Evolutionary conservation across 148 eudicot species (phyloP), one percentile per base, ranked within the genome.

Genomic region (Nepenthes mirabilis): DNA sequence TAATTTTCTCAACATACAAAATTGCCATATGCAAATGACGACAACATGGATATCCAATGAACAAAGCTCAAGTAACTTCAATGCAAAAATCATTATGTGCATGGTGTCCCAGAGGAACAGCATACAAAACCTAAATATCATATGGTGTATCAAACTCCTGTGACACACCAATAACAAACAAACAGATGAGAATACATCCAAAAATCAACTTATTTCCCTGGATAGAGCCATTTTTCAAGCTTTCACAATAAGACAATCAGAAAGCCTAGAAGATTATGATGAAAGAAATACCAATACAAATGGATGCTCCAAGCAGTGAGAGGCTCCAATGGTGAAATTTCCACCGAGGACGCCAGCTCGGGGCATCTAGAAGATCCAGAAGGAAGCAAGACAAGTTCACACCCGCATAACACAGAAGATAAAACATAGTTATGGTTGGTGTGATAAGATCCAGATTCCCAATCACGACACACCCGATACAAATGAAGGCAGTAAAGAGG

Each of bases 291-390:
- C 99, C 91, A 73, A 93, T 82, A 73, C 99, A 93, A 63, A 93
- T 76, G 47, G 75, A 68, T 53, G 99, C 99, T 71, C 99, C 99
- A 76, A 93, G 75, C 74, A 93, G 84, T 59, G 99, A 93, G 65
- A 93, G 91, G 70, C 99, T 93, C 99, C 99, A 93, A 61, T 93
- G 99, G 79, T 89, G 99, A 76, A 86, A 93, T 68, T 86, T 93
- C 99, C 99, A 93, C 67, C 99, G 73, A 55, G 99, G 99, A 65
- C 99, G 99, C 99, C 99, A 93, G 75, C 99, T 93, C 66, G 99
- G 99, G 65, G 99, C 99, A 79, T 93, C 99, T 57, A 93, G 69
- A 69, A 93, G 95, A 68, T 93, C 99, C 77, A 93, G 78, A 66
- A 93, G 97, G 69, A 93, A 93, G 80, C 99, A 89, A 57, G 99